Evolutionary conservation across 352 stramenopile species (phyloP), one percentile per base, ranked within the genome.

Genomic region (Elongisporangium prolatum): DNA sequence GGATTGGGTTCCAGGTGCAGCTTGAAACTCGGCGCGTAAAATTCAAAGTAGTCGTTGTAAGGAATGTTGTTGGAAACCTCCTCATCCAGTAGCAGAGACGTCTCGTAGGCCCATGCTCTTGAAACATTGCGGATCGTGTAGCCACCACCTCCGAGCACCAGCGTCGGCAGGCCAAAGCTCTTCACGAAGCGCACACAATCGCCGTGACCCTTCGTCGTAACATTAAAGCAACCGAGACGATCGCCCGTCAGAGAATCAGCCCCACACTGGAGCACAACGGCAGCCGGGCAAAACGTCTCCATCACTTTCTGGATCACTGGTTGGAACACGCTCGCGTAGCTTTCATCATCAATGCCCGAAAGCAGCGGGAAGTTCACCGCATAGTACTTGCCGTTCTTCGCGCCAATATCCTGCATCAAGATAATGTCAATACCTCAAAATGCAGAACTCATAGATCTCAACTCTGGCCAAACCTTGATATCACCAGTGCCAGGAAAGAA

Each of bases 401-500:
- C 86, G 9, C 97, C 97, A 24, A 97, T 90, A 73, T 99, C 97
- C 69, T 96, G 87, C 38, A 79, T 67, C 55, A 16, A 21, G 38
- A 56, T 10, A 65, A 28, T 40, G n/a, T 63, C 40, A 61, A 6
- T 47, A 48, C 11, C 5, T 9, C 11, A 59, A 3, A 54, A 52
- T 52, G 11, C 53, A 58, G 6, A 3, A 50, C 53, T 51, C 16
- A 9, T 10, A 1, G n/a, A 11, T n/a, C 4, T 2, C 48, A 57
- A 54, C 20, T 48, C 4, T 14, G 22, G 22, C 6, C 21, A 11
- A 40, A 83, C 74, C 65, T 89, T 88, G 57, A 91, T 81, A 21
- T 98, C 91, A 17, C 97, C 97, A 6, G 97, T 99, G 25, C 97
- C 97, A 0, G 97, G 97, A 73, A 99, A 99, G 74, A 98, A 99